A percentile compares a stretch with the other conserved stretches of the same genome.
Evolutionary conservation across 148 eudicot species (phyloP).

Genomic region (Polygonum aviculare): DNA sequence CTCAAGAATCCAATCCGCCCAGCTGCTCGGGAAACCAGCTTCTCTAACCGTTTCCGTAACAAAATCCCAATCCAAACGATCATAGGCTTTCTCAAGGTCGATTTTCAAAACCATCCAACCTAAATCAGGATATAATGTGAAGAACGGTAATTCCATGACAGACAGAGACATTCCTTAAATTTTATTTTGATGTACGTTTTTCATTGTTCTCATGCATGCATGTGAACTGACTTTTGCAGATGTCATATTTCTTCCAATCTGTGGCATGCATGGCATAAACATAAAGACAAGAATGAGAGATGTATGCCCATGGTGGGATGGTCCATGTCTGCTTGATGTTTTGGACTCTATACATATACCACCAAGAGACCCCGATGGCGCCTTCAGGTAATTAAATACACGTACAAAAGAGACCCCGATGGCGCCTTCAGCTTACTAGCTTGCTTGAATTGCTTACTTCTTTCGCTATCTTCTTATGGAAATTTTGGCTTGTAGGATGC

Average conservation of each 20-base stretch:
- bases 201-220: not conserved
- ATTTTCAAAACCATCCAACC: too few species aligned
- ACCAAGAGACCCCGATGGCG: conserved; percentile 74
- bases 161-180: not conserved
- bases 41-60: too few species aligned
- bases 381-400: conserved; percentile 47
- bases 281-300: conserved; percentile 55
- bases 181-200: not conserved
- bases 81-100: too few species aligned
- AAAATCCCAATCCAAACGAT: too few species aligned
- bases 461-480: not conserved
- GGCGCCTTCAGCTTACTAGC: not conserved
- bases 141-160: conserved; percentile 56
- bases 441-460: too few species aligned
- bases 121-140: conserved; percentile 79
- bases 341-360: conserved; percentile 81
- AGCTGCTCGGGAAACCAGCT: too few species aligned
- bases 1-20: too few species aligned
- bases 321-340: conserved; percentile 87
- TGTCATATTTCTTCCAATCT: conserved; percentile 85
- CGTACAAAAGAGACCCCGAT: conserved; percentile 25
- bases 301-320: conserved; percentile 83
- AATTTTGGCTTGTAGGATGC: conserved; percentile 40
- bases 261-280: conserved; percentile 76
- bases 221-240: conserved; percentile 34